Evolutionary conservation across 257 asterid species (phyloP).

Genomic region (Cinchona pubescens): DNA sequence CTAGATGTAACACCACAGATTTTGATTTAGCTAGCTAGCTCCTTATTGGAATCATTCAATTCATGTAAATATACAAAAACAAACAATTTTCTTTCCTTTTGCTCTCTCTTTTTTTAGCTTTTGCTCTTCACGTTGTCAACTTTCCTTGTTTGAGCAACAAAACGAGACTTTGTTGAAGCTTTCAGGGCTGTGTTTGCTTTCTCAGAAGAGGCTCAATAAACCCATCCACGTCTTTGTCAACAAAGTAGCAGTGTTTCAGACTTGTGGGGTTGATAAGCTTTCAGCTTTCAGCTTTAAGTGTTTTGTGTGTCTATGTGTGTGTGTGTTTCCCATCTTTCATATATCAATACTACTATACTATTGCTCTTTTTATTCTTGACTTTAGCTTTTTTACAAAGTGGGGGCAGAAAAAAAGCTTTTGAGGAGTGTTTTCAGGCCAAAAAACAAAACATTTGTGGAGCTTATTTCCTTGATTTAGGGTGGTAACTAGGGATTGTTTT

Average conservation of each 20-base stretch:
- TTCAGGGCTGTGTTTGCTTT: constrained; percentile 37
- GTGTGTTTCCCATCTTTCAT: constrained; percentile 11
- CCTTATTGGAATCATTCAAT: not conserved
- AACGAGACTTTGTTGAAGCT: constrained; percentile 41
- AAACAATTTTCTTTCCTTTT: constrained; percentile 8
- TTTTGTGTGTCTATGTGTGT: not conserved
- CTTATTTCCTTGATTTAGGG: constrained; percentile 66
- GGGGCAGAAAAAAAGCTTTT: constrained; percentile 36
- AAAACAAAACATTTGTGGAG: constrained; percentile 45
- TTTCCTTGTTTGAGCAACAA: constrained; percentile 37
- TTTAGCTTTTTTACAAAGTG: constrained; percentile 39
- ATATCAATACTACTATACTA: constrained; percentile 1
- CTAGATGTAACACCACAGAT: constrained; percentile 8
- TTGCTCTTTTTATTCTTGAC: constrained; percentile 25
- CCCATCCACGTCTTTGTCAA: constrained; percentile 30
- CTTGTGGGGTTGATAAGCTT: constrained; percentile 39
- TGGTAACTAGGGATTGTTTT: constrained; percentile 25
- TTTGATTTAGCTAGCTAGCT: constrained; percentile 5
- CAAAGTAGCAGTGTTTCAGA: constrained; percentile 37
- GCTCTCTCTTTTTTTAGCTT: constrained; percentile 5
- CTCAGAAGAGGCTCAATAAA: constrained; percentile 30
- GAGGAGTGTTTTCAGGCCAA: constrained; percentile 42
- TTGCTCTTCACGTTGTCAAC: constrained; percentile 34
- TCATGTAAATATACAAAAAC: constrained; percentile 1
- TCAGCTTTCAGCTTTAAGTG: not conserved